These are phyloP conservation scores for Geotrichum carabidarum DNA, from an alignment of 1,139 yeast genomes.

Conservation along the genomic window DNA sequence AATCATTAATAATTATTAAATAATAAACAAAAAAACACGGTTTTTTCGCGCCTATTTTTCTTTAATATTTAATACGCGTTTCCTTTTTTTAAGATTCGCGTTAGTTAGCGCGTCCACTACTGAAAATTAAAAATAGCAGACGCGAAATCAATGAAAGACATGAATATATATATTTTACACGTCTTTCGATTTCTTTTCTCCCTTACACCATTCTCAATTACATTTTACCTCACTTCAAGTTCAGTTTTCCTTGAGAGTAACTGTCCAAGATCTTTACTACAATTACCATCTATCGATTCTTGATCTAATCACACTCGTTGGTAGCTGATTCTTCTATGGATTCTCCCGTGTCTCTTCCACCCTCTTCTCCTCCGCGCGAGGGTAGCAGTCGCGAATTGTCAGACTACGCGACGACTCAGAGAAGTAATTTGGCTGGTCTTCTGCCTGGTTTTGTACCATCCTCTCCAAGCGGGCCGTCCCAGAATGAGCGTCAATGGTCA, in stretches of 20 bases:
- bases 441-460: slow-evolving; percentile 15
- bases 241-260: too few relatives aligned
- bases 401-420: too few relatives aligned
- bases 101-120: neutral
- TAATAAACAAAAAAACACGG: neutral
- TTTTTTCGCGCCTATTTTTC: neutral
- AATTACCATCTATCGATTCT: too few relatives aligned
- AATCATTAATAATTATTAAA: neutral
- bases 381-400: too few relatives aligned
- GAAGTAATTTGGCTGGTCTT: neutral
- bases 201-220: too few relatives aligned
- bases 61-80: neutral
- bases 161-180: too few relatives aligned
- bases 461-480: slow-evolving; percentile 2
- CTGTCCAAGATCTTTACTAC: too few relatives aligned
- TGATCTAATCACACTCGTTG: too few relatives aligned
- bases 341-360: slow-evolving; percentile 19
- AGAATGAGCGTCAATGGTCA: slow-evolving; percentile 2
- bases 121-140: too few relatives aligned
- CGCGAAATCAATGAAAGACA: too few relatives aligned
- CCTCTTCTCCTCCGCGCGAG: slow-evolving; percentile 21
- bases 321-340: slow-evolving; percentile 2
- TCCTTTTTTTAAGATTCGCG: neutral
- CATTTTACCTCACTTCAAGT: too few relatives aligned
- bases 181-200: too few relatives aligned